Evolutionary conservation across 1,284 basidiomycete genomes (phyloP).

Genomic region (Boletus smithii): DNA sequence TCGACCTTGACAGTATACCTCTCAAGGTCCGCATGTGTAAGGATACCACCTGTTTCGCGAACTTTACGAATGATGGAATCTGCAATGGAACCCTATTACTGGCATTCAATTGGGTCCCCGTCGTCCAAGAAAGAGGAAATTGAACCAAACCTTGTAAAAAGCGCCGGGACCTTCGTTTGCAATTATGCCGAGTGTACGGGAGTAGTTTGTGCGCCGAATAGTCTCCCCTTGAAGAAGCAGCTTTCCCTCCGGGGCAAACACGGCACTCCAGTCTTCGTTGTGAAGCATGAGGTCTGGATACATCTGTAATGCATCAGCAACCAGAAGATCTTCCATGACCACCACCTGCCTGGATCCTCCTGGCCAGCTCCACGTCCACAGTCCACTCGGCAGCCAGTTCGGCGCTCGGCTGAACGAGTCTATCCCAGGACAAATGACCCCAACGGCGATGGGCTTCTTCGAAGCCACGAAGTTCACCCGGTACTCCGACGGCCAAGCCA

Average conservation of each 20-base stretch:
- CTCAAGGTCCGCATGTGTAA: slow-evolving; percentile 68
- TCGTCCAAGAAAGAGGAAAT: slow-evolving; percentile 19
- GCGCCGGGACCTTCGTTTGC: slow-evolving; percentile 68
- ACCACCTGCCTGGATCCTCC: slow-evolving; percentile 61
- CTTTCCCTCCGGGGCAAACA: slow-evolving; percentile 78
- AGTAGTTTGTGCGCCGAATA: slow-evolving; percentile 66
- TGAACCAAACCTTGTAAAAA: slow-evolving; percentile 62
- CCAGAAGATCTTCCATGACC: slow-evolving; percentile 1
- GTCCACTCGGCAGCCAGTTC: slow-evolving; percentile 75
- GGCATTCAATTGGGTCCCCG: slow-evolving; percentile 11
- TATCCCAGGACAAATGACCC: slow-evolving; percentile 75
- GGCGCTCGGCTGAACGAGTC: slow-evolving; percentile 73
- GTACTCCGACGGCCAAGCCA: slow-evolving; percentile 80
- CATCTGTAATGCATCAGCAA: slow-evolving; percentile 36
- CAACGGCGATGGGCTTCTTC: slow-evolving; percentile 77
- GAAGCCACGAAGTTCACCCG: slow-evolving; percentile 83
- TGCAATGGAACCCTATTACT: slow-evolving; percentile 65
- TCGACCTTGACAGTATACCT: slow-evolving; percentile 71
- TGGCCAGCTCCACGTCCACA: slow-evolving; percentile 72
- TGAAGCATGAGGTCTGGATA: slow-evolving; percentile 65
- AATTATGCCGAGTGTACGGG: slow-evolving; percentile 62
- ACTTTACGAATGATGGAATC: slow-evolving; percentile 69
- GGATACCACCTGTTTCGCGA: slow-evolving; percentile 70
- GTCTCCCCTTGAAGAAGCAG: slow-evolving; percentile 73
- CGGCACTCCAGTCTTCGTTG: slow-evolving; percentile 72